Conservation (phyloP, 805 yeast species). For the Groenewaldozyma salmanticensis region DNA sequence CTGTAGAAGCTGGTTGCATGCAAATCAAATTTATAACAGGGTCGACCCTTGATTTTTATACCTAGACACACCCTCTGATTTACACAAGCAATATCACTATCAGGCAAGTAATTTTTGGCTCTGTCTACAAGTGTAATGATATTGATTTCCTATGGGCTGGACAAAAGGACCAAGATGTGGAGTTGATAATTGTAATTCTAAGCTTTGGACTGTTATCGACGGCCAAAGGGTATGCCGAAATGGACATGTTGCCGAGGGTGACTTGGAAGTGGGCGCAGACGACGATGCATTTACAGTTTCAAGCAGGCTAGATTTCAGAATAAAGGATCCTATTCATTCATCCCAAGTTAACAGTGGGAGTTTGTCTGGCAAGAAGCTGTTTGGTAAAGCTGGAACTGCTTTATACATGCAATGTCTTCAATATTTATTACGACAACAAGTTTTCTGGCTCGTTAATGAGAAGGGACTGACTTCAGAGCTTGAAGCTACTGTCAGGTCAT, state of each 20-base stretch:
- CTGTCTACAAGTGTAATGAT: neutral
- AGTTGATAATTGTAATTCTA: slow-evolving; percentile 76
- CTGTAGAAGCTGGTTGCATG: too few relatives aligned
- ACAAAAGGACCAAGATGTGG: slow-evolving; percentile 80
- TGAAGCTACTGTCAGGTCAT: slow-evolving; percentile 15
- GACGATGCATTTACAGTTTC: slow-evolving; percentile 46
- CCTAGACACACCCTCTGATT: too few relatives aligned
- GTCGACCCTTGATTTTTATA: too few relatives aligned
- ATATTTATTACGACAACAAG: slow-evolving; percentile 40
- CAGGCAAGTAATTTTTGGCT: too few relatives aligned
- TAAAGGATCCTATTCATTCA: slow-evolving; percentile 5
- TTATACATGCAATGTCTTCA: slow-evolving; percentile 42
- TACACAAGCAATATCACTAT: too few relatives aligned
- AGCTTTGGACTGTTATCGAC: slow-evolving; percentile 58
- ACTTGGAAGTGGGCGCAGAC: slow-evolving; percentile 70
- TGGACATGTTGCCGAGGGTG: slow-evolving; percentile 84
- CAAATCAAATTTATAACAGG: too few relatives aligned
- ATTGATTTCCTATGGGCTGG: slow-evolving; percentile 28
- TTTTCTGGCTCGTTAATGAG: slow-evolving; percentile 30
- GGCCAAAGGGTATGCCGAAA: slow-evolving; percentile 80
- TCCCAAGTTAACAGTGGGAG: neutral
- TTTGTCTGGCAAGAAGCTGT: slow-evolving; percentile 20
- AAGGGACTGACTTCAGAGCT: slow-evolving; percentile 19
- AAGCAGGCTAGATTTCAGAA: neutral
- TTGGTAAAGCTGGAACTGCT: slow-evolving; percentile 40